Conservation (phyloP, 1,284 basidiomycete genomes). For the Mycena citricolor region DNA sequence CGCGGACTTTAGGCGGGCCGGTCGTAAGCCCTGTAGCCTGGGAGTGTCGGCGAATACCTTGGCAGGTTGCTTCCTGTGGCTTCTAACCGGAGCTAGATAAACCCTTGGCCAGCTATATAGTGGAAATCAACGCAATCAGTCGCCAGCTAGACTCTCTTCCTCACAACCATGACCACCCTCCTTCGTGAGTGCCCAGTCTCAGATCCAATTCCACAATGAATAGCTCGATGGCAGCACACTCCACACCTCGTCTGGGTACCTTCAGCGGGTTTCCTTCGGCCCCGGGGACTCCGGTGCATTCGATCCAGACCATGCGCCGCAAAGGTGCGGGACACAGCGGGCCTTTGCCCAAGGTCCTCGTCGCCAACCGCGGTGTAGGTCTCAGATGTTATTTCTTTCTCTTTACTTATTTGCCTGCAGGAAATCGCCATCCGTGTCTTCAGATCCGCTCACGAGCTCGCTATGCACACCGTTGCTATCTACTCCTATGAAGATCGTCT, state of each 20-base stretch:
- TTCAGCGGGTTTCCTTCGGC: slow-evolving; percentile 72
- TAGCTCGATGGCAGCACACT: no score
- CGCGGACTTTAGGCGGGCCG: no score
- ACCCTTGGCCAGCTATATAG: no score
- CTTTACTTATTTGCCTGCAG: slow-evolving; percentile 39
- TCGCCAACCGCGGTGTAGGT: slow-evolving; percentile 92
- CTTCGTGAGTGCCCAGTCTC: no score
- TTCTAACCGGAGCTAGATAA: no score
- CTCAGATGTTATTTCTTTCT: slow-evolving; percentile 1
- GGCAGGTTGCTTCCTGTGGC: no score
- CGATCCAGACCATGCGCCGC: slow-evolving; percentile 88
- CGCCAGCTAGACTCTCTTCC: no score
- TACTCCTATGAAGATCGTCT: slow-evolving; percentile 97
- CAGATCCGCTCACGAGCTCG: slow-evolving; percentile 97
- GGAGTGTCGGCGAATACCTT: no score
- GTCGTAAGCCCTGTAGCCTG: no score
- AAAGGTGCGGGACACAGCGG: slow-evolving; percentile 91
- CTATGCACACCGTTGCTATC: slow-evolving; percentile 99
- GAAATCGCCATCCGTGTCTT: slow-evolving; percentile 99
- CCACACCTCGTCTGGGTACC: slow-evolving; percentile 71
- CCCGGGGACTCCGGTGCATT: slow-evolving; percentile 80
- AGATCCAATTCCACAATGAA: no score
- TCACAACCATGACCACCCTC: no score
- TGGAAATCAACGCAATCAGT: no score
- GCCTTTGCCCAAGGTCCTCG: slow-evolving; percentile 89